phyloP scores from a whole-genome alignment of 208 protist genomes.

The Trypanosomatidae sp. region DNA sequence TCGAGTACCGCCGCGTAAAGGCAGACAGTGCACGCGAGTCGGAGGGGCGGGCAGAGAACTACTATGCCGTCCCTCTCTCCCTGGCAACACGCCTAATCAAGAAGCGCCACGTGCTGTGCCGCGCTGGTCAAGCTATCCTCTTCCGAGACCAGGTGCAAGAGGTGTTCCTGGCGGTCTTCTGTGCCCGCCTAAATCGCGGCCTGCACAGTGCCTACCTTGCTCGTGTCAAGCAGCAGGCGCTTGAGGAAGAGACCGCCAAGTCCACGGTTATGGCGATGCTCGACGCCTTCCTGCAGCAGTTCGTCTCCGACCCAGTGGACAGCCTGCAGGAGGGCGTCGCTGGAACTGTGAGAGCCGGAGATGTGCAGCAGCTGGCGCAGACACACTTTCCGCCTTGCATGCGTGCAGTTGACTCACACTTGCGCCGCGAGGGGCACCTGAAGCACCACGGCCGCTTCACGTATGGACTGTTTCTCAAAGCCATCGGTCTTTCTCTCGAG shows the following conservation, averaged over 20 bases:
- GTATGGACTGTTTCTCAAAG: conserved; percentile 91
- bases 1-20: conserved; percentile 47
- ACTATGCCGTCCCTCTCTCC: conserved; percentile 68
- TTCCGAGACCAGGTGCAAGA: conserved; percentile 81
- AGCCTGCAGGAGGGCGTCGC: conserved; percentile 51
- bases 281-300: conserved; percentile 82
- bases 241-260: conserved; percentile 59
- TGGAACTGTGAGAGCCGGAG: conserved; percentile 59
- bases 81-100: conserved; percentile 82
- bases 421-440: conserved; percentile 82
- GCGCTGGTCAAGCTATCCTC: conserved; percentile 69
- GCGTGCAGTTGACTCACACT: conserved; percentile 79
- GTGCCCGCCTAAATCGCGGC: conserved; percentile 56
- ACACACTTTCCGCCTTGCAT: conserved; percentile 93
- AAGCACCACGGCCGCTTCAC: conserved; percentile 91
- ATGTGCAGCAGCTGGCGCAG: conserved; percentile 78
- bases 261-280: conserved; percentile 82
- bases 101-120: conserved; percentile 69
- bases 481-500: conserved; percentile 85
- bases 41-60: conserved; percentile 53
- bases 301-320: conserved; percentile 67
- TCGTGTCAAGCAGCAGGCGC: conserved; percentile 58
- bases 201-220: conserved; percentile 77
- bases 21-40: conserved; percentile 31
- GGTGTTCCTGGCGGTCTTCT: conserved; percentile 84